A percentile compares a stretch with the other conserved stretches of the same genome.
Evolutionary conservation across 148 eudicot species (phyloP).

Genomic region (Cornus florida): DNA sequence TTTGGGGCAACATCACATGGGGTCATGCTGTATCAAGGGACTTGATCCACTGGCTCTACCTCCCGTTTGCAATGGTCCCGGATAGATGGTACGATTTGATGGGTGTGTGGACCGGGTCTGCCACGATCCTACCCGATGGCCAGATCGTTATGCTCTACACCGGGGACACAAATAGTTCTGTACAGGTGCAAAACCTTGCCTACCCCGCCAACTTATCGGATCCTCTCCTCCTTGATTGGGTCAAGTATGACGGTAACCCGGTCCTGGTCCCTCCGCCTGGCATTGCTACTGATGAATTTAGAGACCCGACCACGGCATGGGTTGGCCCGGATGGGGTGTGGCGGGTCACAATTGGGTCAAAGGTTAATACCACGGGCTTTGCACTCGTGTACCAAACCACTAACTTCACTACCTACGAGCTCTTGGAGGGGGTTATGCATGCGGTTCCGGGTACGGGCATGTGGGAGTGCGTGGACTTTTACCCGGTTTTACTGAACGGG

Average conservation of each 20-base stretch:
- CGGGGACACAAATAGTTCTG: slow-evolving; percentile 53
- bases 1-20: slow-evolving; percentile 97
- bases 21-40: slow-evolving; percentile 87
- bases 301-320: slow-evolving; percentile 96
- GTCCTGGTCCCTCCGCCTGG: slow-evolving; percentile 78
- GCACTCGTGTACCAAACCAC: slow-evolving; percentile 61
- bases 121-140: slow-evolving; percentile 77
- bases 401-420: slow-evolving; percentile 55
- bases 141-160: slow-evolving; percentile 80
- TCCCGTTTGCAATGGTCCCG: slow-evolving; percentile 68
- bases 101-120: slow-evolving; percentile 97
- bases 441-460: slow-evolving; percentile 80
- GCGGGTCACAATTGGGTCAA: slow-evolving; percentile 77
- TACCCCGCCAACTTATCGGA: slow-evolving; percentile 86
- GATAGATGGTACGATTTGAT: slow-evolving; percentile 74
- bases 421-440: slow-evolving; percentile 52
- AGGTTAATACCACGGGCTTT: slow-evolving; percentile 59
- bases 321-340: slow-evolving; percentile 64
- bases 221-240: slow-evolving; percentile 82
- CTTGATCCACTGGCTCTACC: slow-evolving; percentile 80
- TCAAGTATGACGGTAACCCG: slow-evolving; percentile 77
- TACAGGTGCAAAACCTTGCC: slow-evolving; percentile 87
- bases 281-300: slow-evolving; percentile 55
- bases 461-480: slow-evolving; percentile 99
- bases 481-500: slow-evolving; percentile 59